Percentiles rank a stretch among this genome's conserved stretches.
phyloP scores from a whole-genome alignment of 768 basidiomycete genomes.

The Pulveroboletus sp. region DNA sequence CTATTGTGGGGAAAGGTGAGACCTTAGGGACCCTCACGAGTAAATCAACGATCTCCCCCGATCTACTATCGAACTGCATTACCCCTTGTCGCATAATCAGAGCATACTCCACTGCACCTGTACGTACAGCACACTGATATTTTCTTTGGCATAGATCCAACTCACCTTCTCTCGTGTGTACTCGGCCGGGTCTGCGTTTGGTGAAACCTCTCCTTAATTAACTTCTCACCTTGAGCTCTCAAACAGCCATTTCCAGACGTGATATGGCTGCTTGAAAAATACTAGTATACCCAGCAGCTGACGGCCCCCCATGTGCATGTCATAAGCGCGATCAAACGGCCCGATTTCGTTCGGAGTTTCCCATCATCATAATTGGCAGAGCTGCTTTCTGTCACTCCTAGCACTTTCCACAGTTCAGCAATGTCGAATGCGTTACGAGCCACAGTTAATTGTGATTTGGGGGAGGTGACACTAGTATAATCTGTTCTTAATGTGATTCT shows the following conservation, averaged over 20 bases:
- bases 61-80: not conserved
- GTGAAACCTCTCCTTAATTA: not conserved
- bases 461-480: conserved; percentile 39
- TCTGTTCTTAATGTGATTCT: not conserved
- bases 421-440: conserved; percentile 32
- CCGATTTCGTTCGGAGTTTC: not conserved
- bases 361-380: not conserved
- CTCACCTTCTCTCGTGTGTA: not conserved
- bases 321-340: not conserved
- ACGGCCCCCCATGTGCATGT: not conserved
- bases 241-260: not conserved
- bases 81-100: conserved; percentile 1
- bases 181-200: not conserved
- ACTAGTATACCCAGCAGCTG: no score
- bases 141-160: not conserved
- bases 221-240: not conserved
- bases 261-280: no score
- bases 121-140: conserved; percentile 3
- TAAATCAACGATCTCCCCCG: not conserved
- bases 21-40: conserved; percentile 6
- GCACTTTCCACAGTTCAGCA: not conserved
- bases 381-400: not conserved
- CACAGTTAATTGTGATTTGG: conserved; percentile 56
- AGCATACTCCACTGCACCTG: not conserved
- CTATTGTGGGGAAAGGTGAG: conserved; percentile 29